Evolutionary conservation across 208 protist species (phyloP).

Genomic region (Crithidia brevicula): DNA sequence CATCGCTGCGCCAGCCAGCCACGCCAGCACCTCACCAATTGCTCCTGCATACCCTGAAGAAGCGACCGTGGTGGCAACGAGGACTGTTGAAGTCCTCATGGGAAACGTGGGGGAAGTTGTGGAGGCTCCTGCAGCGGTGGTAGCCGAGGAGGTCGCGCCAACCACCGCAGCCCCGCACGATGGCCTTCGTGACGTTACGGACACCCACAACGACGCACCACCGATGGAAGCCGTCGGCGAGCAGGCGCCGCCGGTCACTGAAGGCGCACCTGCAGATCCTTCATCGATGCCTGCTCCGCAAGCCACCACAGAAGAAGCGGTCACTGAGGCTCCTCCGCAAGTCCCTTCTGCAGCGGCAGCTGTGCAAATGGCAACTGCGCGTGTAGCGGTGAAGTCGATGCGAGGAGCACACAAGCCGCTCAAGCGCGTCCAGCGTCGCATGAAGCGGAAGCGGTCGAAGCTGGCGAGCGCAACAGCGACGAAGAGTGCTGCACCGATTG

Average conservation of each 20-base stretch:
- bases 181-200: too few relatives aligned
- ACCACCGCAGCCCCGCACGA: too few relatives aligned
- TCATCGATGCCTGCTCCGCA: too few relatives aligned
- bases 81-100: neutral
- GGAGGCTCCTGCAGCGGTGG: conserved; percentile 6
- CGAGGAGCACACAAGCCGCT: neutral
- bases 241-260: too few relatives aligned
- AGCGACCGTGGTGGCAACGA: too few relatives aligned
- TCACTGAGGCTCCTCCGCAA: neutral
- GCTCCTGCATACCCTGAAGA: too few relatives aligned
- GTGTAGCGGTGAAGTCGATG: neutral
- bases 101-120: neutral
- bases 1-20: too few relatives aligned
- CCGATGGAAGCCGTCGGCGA: too few relatives aligned
- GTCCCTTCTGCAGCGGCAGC: neutral
- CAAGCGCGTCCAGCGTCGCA: conserved; percentile 8
- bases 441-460: neutral
- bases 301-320: too few relatives aligned
- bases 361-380: neutral
- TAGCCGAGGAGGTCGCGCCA: conserved; percentile 17
- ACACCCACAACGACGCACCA: too few relatives aligned
- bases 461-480: neutral
- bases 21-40: too few relatives aligned
- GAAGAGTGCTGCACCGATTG: neutral
- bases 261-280: too few relatives aligned